These are phyloP conservation scores for Monosporozyma unispora DNA, from an alignment of 805 yeast species.

Conservation along the genomic window DNA sequence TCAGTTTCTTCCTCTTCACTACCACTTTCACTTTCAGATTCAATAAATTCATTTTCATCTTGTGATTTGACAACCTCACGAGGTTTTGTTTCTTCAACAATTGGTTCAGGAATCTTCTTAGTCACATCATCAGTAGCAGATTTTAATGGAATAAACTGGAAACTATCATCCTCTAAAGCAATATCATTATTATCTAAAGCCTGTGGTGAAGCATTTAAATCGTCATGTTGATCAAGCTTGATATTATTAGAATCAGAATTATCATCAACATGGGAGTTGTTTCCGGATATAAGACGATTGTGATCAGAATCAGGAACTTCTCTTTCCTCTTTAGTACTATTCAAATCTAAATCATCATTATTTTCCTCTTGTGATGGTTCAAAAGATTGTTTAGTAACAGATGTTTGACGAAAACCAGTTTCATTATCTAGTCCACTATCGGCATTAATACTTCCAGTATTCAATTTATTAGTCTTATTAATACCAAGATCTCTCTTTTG, in stretches of 20 bases:
- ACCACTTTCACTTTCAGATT: background rate
- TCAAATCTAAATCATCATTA: background rate
- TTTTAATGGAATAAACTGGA: constrained; percentile 1
- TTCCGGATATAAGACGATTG: background rate
- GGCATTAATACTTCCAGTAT: background rate
- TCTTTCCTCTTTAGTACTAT: too few relatives aligned
- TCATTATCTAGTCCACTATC: background rate
- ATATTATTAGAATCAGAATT: background rate
- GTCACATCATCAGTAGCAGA: background rate
- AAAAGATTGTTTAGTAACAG: background rate
- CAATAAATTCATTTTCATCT: constrained; percentile 3
- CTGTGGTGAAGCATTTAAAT: background rate
- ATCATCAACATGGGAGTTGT: background rate
- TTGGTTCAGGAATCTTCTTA: background rate
- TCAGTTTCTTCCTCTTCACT: constrained; percentile 3
- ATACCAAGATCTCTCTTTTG: background rate
- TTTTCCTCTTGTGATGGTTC: background rate
- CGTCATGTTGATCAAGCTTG: background rate
- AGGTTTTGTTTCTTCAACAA: background rate
- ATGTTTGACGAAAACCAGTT: background rate
- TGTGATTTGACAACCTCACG: too few relatives aligned
- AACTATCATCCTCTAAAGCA: background rate
- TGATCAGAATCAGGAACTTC: background rate
- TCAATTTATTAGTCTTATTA: background rate
- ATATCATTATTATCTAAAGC: background rate